Evolutionary conservation across 2,329 filamentous ascomycete species (phyloP).

Genomic region (Fusarium nodosum): DNA sequence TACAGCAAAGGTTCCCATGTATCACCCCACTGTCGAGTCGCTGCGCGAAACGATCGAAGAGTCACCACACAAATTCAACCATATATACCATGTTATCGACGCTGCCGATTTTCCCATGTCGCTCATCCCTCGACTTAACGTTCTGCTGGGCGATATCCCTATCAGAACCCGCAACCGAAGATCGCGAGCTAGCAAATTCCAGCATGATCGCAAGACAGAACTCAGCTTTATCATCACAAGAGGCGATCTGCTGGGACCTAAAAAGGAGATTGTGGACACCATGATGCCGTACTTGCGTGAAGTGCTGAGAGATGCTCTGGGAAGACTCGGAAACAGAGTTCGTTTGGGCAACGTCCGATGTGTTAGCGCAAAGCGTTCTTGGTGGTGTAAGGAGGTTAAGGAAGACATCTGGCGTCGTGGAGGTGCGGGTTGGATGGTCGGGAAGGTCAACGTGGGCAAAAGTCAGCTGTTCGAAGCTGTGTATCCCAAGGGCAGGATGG

Average conservation of each 20-base stretch:
- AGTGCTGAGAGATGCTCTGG: slow-evolving; percentile 82
- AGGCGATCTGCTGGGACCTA: slow-evolving; percentile 85
- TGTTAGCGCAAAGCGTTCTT: slow-evolving; percentile 86
- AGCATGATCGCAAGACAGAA: slow-evolving; percentile 76
- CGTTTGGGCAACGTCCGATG: slow-evolving; percentile 89
- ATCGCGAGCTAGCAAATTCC: slow-evolving; percentile 75
- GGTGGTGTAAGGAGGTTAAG: slow-evolving; percentile 92
- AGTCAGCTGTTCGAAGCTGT: slow-evolving; percentile 90
- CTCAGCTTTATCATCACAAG: slow-evolving; percentile 93
- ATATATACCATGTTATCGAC: slow-evolving; percentile 95
- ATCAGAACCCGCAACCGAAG: slow-evolving; percentile 86
- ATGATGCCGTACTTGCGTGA: slow-evolving; percentile 88
- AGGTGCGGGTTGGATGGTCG: slow-evolving; percentile 94
- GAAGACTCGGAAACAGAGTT: slow-evolving; percentile 74
- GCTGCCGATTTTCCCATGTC: slow-evolving; percentile 98
- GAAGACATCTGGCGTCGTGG: slow-evolving; percentile 87
- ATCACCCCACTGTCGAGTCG: slow-evolving; percentile 83
- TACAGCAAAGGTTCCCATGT: slow-evolving; percentile 69
- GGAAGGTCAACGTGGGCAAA: slow-evolving; percentile 98
- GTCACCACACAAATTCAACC: slow-evolving; percentile 90
- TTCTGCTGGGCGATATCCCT: slow-evolving; percentile 77
- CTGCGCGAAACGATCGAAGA: slow-evolving; percentile 88
- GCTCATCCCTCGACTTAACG: slow-evolving; percentile 80
- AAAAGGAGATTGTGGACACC: slow-evolving; percentile 84
- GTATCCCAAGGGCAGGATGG: slow-evolving; percentile 80